Percentiles rank a stretch among this genome's conserved stretches.
Conservation (phyloP, 257 asterid species). For the Solanum rostratum region DNA sequence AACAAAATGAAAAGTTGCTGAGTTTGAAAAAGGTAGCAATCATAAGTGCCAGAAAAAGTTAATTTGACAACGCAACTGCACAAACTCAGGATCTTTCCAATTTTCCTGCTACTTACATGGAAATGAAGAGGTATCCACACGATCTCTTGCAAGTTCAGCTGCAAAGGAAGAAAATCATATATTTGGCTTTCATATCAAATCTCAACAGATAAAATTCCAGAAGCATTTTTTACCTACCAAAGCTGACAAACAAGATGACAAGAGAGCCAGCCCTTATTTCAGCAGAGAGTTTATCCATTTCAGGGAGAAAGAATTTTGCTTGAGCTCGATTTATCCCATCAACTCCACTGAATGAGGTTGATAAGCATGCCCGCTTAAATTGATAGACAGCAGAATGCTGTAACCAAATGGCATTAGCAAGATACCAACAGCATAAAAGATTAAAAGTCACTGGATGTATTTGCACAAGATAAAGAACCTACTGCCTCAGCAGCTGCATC, state of each 20-base stretch:
- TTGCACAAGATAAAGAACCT: constrained; percentile 11
- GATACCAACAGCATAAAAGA: background rate
- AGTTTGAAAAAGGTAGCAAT: background rate
- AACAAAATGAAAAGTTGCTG: background rate
- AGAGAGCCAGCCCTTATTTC: constrained; percentile 74
- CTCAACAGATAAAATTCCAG: constrained; percentile 5
- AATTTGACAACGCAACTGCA: background rate
- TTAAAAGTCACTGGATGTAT: background rate
- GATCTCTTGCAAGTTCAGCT: constrained; percentile 59
- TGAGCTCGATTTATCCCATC: constrained; percentile 42
- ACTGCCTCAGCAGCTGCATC: constrained; percentile 57
- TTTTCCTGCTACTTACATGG: constrained; percentile 42
- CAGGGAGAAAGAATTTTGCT: constrained; percentile 78
- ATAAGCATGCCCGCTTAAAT: constrained; percentile 51
- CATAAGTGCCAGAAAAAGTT: background rate
- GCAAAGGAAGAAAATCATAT: constrained; percentile 17
- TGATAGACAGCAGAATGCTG: constrained; percentile 67
- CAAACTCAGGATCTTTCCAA: background rate
- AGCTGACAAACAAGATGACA: constrained; percentile 69
- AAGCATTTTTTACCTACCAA: constrained; percentile 41
- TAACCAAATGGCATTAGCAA: constrained; percentile 17
- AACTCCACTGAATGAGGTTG: constrained; percentile 49
- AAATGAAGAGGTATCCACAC: constrained; percentile 30
- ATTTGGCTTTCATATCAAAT: background rate
- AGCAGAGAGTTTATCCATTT: constrained; percentile 60